Conservation (phyloP, 176 grass and related monocot genomes). For the Thalia dealbata region DNA sequence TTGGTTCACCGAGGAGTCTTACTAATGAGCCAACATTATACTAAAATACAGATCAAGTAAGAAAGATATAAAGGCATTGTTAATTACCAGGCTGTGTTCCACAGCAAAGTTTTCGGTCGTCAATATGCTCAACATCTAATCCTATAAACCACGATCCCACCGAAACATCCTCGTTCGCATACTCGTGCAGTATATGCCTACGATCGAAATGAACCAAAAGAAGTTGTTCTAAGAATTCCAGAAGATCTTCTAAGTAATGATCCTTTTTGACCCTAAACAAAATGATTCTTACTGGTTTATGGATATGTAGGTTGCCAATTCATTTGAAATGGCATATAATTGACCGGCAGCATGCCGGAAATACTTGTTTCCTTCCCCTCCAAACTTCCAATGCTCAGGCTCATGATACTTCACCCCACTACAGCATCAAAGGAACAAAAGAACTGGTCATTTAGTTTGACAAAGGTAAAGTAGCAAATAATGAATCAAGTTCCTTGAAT, state of each 20-base stretch:
- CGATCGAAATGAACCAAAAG: neutral
- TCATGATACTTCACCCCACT: constrained; percentile 8
- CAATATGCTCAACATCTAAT: neutral
- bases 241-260: too few species aligned
- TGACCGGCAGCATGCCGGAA: constrained; percentile 1
- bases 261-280: neutral
- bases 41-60: neutral
- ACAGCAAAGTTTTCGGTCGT: neutral
- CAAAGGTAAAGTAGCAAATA: too few species aligned
- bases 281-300: neutral
- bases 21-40: too few species aligned
- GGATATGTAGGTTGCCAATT: neutral
- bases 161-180: constrained; percentile 2
- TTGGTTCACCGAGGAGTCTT: too few species aligned
- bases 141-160: neutral
- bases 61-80: too few species aligned
- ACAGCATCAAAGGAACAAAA: neutral
- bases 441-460: too few species aligned
- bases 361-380: constrained; percentile 4
- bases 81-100: neutral
- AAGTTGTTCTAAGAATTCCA: too few species aligned
- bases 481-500: neutral
- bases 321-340: constrained; percentile 4
- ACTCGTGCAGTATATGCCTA: neutral
- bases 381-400: constrained; percentile 5